A percentile compares a stretch with the other conserved stretches of the same genome.
Evolutionary conservation across 1,284 basidiomycete species (phyloP).

Genomic region (Singerocomus inundabilis): DNA sequence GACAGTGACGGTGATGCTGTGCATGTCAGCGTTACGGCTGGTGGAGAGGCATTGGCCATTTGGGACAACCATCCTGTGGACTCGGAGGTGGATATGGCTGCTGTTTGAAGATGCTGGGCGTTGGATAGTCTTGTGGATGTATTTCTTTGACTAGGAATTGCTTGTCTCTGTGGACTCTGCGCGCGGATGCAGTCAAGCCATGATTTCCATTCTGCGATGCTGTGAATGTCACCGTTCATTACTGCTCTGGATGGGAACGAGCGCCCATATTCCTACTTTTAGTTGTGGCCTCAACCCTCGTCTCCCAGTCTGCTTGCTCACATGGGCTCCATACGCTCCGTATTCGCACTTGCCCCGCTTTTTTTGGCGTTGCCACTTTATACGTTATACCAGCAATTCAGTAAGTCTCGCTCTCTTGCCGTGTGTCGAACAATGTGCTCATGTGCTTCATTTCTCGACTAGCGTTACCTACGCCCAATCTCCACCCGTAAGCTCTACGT

Average conservation of each 20-base stretch:
- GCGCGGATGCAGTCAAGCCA: too few relatives aligned
- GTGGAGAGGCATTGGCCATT: conserved; percentile 26
- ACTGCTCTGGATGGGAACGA: too few relatives aligned
- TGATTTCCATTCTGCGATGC: too few relatives aligned
- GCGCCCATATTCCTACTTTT: too few relatives aligned
- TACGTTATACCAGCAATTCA: conserved; percentile 44
- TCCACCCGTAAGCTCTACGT: conserved; percentile 35
- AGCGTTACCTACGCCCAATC: conserved; percentile 43
- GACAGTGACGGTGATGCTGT: conserved; percentile 37
- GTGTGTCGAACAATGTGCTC: background rate
- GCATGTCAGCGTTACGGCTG: conserved; percentile 18
- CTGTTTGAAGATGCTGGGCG: conserved; percentile 1
- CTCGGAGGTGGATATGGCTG: conserved; percentile 13
- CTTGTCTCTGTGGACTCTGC: too few relatives aligned
- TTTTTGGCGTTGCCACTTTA: conserved; percentile 43
- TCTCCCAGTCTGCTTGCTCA: background rate
- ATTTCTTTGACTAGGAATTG: too few relatives aligned
- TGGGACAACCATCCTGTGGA: conserved; percentile 35
- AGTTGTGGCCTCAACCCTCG: background rate
- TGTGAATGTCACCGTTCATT: too few relatives aligned
- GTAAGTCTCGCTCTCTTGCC: conserved; percentile 34
- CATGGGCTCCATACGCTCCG: conserved; percentile 37
- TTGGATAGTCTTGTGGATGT: too few relatives aligned
- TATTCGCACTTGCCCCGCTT: conserved; percentile 45
- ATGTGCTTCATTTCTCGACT: conserved; percentile 1